phyloP scores from a whole-genome alignment of 208 protist genomes.

The Trichomonas vaginalis region DNA sequence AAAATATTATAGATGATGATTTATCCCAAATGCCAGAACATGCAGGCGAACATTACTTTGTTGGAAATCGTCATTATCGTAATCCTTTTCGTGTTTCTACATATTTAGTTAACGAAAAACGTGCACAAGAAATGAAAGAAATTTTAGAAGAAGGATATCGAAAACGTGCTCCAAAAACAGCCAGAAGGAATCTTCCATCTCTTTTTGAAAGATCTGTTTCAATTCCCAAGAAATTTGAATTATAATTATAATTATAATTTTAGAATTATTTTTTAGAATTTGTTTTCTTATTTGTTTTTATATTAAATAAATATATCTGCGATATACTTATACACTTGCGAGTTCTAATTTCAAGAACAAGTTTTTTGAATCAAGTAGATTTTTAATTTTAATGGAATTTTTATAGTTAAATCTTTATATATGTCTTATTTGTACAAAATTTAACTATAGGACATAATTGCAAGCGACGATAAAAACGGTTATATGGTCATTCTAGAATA shows the following conservation, averaged over 20 bases:
- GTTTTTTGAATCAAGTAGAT: too few relatives aligned
- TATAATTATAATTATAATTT: not conserved
- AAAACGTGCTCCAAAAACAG: not conserved
- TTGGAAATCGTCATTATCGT: not conserved
- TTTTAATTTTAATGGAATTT: too few relatives aligned
- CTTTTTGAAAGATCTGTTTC: not conserved
- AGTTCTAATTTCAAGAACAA: too few relatives aligned
- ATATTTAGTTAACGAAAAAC: not conserved
- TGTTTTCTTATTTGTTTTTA: too few relatives aligned
- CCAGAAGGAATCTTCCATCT: not conserved
- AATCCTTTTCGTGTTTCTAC: not conserved
- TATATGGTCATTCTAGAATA: too few relatives aligned
- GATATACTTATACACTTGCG: too few relatives aligned
- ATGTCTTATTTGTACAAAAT: too few relatives aligned
- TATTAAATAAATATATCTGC: too few relatives aligned
- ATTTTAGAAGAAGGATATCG: not conserved
- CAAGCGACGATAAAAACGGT: too few relatives aligned
- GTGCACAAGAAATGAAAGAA: not conserved
- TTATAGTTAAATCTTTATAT: too few relatives aligned
- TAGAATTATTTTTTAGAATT: too few relatives aligned
- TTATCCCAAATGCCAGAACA: not conserved
- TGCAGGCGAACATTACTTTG: not conserved
- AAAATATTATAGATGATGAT: not conserved
- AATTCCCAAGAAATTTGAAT: not conserved
- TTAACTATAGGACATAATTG: too few relatives aligned